These are phyloP conservation scores for Arabidopsis lyrata DNA, from an alignment of 441 rosid species.

Conservation along the genomic window DNA sequence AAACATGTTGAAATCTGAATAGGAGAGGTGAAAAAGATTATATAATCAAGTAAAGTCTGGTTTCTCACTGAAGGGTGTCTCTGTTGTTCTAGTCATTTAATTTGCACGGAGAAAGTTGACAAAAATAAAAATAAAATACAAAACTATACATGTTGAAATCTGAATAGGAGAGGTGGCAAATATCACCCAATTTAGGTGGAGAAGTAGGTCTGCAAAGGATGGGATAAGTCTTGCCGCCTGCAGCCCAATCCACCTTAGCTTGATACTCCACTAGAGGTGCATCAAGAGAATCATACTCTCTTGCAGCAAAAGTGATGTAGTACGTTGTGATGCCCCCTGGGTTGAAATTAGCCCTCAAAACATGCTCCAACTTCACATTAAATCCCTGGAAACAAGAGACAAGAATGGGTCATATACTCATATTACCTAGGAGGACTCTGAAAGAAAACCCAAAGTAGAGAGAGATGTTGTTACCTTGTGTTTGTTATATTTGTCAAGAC, in stretches of 20 bases:
- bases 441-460: too few relatives aligned
- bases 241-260: slow-evolving; percentile 9
- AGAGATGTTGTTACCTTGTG: too few relatives aligned
- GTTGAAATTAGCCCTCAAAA: slow-evolving; percentile 22
- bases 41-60: too few relatives aligned
- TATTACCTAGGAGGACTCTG: background rate
- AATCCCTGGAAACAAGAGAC: background rate
- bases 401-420: too few relatives aligned
- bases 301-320: slow-evolving; percentile 31
- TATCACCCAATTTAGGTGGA: background rate
- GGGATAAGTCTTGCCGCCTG: slow-evolving; percentile 27
- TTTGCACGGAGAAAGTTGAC: too few relatives aligned
- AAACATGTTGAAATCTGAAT: too few relatives aligned
- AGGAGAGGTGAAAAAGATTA: too few relatives aligned
- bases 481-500: background rate
- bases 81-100: too few relatives aligned
- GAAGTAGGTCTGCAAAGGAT: slow-evolving; percentile 33
- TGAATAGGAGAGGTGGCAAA: background rate
- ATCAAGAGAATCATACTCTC: slow-evolving; percentile 18
- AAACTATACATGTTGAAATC: background rate
- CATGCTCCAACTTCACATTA: background rate
- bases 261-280: slow-evolving; percentile 30
- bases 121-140: background rate
- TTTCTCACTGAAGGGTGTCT: too few relatives aligned
- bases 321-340: background rate